phyloP scores from a whole-genome alignment of 1,284 basidiomycete genomes.

The Cerrena zonata region DNA sequence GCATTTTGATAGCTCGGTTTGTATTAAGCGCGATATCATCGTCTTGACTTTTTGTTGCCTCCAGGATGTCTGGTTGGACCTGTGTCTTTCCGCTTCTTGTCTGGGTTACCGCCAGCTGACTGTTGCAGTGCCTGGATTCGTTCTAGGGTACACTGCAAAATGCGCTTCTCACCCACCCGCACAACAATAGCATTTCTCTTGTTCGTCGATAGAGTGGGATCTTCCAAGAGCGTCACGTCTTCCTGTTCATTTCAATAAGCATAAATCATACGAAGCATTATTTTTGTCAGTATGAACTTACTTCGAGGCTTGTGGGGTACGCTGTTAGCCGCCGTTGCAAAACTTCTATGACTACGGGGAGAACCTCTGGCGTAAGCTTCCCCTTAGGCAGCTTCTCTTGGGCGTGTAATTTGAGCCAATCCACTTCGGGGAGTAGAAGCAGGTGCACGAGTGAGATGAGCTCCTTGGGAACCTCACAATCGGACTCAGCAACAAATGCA shows the following conservation, averaged over 20 bases:
- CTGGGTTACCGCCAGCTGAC: neutral
- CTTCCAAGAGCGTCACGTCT: conserved; percentile 42
- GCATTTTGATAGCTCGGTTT: no score
- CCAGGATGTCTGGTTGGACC: neutral
- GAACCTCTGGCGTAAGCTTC: conserved; percentile 47
- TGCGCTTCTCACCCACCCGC: conserved; percentile 75
- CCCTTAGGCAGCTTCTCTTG: conserved; percentile 81
- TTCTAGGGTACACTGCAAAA: conserved; percentile 43
- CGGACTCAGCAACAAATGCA: conserved; percentile 56
- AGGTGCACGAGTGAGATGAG: conserved; percentile 71
- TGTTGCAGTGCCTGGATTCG: conserved; percentile 16
- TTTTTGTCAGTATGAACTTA: conserved; percentile 23
- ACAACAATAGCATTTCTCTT: conserved; percentile 67
- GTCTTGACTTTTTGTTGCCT: neutral
- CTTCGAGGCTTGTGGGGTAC: conserved; percentile 59
- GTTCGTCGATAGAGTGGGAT: conserved; percentile 35
- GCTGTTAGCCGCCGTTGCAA: conserved; percentile 45
- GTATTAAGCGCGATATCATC: neutral
- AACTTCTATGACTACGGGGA: conserved; percentile 42
- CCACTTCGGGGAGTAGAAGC: conserved; percentile 51
- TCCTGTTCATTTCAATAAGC: conserved; percentile 35
- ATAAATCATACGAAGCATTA: neutral
- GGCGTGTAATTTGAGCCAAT: conserved; percentile 59
- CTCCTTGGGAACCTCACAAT: conserved; percentile 53
- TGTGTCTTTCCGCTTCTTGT: neutral